phyloP scores from a whole-genome alignment of 495 filamentous ascomycete genomes.

The Acidiella bohemica region DNA sequence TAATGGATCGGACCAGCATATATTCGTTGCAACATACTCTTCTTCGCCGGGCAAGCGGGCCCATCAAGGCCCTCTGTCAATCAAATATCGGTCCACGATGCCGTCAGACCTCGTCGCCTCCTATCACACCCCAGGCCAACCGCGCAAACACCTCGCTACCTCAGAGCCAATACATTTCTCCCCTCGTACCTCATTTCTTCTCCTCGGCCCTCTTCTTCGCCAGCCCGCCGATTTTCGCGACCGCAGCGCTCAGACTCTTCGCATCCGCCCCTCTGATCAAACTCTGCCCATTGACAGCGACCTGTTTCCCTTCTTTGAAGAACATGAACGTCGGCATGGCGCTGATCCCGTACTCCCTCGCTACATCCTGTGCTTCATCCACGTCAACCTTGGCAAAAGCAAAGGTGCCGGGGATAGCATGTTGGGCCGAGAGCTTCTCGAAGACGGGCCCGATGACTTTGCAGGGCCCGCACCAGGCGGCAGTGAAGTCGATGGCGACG shows the following conservation, averaged over 20 bases:
- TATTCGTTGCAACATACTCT: too few species aligned
- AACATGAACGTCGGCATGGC: constrained; percentile 26
- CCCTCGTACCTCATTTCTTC: too few species aligned
- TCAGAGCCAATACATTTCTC: too few species aligned
- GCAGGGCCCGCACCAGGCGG: constrained; percentile 50
- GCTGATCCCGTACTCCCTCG: constrained; percentile 32
- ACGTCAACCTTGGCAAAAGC: constrained; percentile 48
- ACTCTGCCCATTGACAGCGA: constrained; percentile 7
- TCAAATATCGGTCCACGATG: too few species aligned
- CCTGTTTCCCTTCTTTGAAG: constrained; percentile 9
- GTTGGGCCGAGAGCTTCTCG: constrained; percentile 32
- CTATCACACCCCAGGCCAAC: too few species aligned
- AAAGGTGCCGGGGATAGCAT: constrained; percentile 27
- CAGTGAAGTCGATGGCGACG: constrained; percentile 10
- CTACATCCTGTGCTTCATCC: constrained; percentile 36
- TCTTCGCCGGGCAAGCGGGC: too few species aligned
- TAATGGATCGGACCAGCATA: too few species aligned
- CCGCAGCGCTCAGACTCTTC: constrained; percentile 6
- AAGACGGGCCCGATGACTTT: constrained; percentile 48
- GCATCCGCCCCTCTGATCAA: constrained; percentile 16
- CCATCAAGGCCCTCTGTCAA: too few species aligned
- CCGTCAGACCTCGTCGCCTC: too few species aligned
- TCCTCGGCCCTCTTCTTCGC: constrained; percentile 8
- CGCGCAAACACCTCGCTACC: too few species aligned
- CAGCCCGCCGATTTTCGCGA: constrained; percentile 9